These are phyloP conservation scores for Quercus robur DNA, from an alignment of 306 rosid species.

Conservation along the genomic window DNA sequence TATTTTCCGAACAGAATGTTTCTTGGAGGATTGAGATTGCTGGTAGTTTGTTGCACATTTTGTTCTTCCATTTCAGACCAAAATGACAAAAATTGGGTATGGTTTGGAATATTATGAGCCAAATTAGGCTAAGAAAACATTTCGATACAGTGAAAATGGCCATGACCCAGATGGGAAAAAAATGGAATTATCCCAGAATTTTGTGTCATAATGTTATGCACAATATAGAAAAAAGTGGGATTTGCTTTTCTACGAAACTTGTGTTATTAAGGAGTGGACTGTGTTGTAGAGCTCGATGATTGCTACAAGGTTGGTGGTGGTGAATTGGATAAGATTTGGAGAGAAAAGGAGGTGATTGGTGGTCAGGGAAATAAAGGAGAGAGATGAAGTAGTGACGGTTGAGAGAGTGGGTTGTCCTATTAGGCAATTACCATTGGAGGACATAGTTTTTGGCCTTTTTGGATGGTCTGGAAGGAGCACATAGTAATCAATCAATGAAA, in stretches of 20 bases:
- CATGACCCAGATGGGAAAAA: conserved; percentile 17
- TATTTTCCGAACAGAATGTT: conserved; percentile 59
- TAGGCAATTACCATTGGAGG: not conserved
- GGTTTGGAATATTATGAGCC: not conserved
- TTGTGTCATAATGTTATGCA: conserved; percentile 1
- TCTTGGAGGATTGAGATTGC: not conserved
- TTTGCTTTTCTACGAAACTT: not conserved
- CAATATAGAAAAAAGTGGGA: not conserved
- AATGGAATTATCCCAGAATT: conserved; percentile 18
- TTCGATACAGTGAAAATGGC: conserved; percentile 10
- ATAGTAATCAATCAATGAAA: not conserved
- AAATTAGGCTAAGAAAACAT: conserved; percentile 1
- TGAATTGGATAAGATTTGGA: not conserved
- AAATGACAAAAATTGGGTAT: not conserved
- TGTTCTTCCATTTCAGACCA: conserved; percentile 24
- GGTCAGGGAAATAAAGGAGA: not conserved
- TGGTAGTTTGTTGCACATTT: not conserved
- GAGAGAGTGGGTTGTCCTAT: not conserved
- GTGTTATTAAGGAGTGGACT: not conserved
- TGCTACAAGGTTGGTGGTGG: not conserved
- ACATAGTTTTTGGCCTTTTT: not conserved
- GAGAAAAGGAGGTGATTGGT: not conserved
- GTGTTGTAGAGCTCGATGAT: not conserved
- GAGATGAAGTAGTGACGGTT: not conserved
- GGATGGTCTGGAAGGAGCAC: not conserved